Base-by-base conservation (phyloP, 2,329 filamentous ascomycete species). In the Orbilia ellipsospora region DNA sequence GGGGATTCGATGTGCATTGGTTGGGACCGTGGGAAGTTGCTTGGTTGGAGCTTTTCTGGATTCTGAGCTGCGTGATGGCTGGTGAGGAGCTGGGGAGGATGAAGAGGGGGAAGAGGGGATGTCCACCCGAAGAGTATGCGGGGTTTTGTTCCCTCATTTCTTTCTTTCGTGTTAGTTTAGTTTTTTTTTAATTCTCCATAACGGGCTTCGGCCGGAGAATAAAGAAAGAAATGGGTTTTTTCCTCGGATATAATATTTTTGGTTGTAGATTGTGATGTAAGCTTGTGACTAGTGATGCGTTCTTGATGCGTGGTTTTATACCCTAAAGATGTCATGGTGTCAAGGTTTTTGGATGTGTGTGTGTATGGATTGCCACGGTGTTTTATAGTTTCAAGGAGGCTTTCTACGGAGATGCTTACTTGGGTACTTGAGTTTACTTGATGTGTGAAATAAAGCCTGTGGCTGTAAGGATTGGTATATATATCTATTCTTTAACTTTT, bases 121-220 rank as follows among this genome's bases (percentile, higher is more conserved):
- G 13, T 54, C 54, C 26, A 55, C 45, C 13, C 56, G 63, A 57
- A n/a, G 56, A 48, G 28, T 36, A 55, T 57, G 20, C 45, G 44
- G 56, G 62, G 5, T 48, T 73, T 73, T 59, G 65, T 23, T 57
- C 36, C 13, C 28, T 13, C 42, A 52, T 73, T 48, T 42, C 57
- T 63, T 67, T 59, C 16, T 51, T 20, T 42, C n/a, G 48, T 42
- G 45, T 63, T n/a, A 55, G 23, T 72, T 72, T 59, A 44, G 42
- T 63, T 63, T 63, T 44, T 28, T 12, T 18, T 26, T 16, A n/a
- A 28, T 28, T 45, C 40, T 57, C 54, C 28, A 42, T 20, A 15
- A 57, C 26, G 57, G 56, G 16, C 40, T 61, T 61, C 20, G 42
- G 36, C 36, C 40, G n/a, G 40, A 48, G 45, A 60, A 57, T 5